phyloP scores from a whole-genome alignment of 2,329 filamentous ascomycete species.

The Peltaster fructicola region DNA sequence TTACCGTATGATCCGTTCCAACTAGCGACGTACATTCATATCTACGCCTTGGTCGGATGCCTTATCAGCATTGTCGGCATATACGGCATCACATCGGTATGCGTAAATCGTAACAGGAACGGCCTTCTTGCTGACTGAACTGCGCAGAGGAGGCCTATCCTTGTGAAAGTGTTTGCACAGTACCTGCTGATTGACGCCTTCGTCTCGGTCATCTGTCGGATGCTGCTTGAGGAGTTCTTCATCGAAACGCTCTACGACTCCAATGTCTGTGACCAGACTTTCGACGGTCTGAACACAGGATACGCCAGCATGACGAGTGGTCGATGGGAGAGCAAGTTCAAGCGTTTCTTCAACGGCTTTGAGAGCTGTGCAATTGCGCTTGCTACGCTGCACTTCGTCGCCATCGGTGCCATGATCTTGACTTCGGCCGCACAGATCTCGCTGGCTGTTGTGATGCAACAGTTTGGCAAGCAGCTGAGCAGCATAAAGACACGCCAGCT shows the following conservation, averaged over 20 bases:
- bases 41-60: conserved; percentile 14
- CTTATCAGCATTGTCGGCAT: conserved; percentile 11
- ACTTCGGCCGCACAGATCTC: too few relatives aligned
- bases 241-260: conserved; percentile 10
- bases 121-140: background rate
- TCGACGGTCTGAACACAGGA: conserved; percentile 8
- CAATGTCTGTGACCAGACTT: conserved; percentile 9
- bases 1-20: conserved; percentile 14
- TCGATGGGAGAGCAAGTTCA: conserved; percentile 9
- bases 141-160: conserved; percentile 7
- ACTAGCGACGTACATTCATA: conserved; percentile 10
- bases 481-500: too few relatives aligned
- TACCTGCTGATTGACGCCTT: conserved; percentile 13
- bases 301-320: conserved; percentile 10
- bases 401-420: too few relatives aligned
- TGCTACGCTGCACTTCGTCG: too few relatives aligned
- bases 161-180: conserved; percentile 11
- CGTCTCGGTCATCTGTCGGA: conserved; percentile 9
- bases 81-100: conserved; percentile 9
- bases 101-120: background rate
- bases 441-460: too few relatives aligned
- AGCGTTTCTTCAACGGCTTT: too few relatives aligned
- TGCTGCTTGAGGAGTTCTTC: conserved; percentile 11
- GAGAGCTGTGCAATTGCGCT: too few relatives aligned
- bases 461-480: too few relatives aligned